Base-by-base conservation (phyloP, 805 yeast species). In the Candida xiaguanensis region DNA sequence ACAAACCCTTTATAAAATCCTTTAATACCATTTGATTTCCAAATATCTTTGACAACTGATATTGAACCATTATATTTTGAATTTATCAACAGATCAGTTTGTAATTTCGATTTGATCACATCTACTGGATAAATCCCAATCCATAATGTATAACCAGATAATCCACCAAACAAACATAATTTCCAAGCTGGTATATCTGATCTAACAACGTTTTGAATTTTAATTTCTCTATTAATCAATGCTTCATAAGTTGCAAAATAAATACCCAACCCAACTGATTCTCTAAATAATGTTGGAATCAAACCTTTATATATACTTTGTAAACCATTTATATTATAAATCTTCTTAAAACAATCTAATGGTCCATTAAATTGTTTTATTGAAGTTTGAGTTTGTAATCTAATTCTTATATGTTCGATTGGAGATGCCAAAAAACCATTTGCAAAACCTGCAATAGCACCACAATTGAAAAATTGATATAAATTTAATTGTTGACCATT, bases 91-190 rank as follows among this genome's bases (percentile, higher is more conserved):
- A 71, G 70, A 52, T 80, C 73, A 8, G 79, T 67, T 63, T 93
- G 99, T 61, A 93, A 67, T 47, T 82, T 83, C 11, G 96, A 86
- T 67, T 93, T 93, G 52, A 95, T 66, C 12, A 93, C 91, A 61
- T 93, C 99, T 24, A 90, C 67, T 7, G 98, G 99, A 58, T 90
- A 91, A 14, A 79, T 73, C 15, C 82, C 72, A 13, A 80, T 59
- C 99, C 99, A 93, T 71, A 91, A 76, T 2, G 88, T 72, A 49
- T 89, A 82, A 27, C 99, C 99, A 2, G 96, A 89, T 22, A 82
- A 65, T 4, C 95, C 98, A 48, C 99, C 99, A 58, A 73, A 91
- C 23, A 75, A 43, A 59, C 98, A 93, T 47, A 91, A 72, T 52
- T 83, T 83, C 85, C 86, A 84, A 34, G 91, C 86, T 8, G 96